Base-by-base conservation (phyloP, 73 alveolate species). In the Stentor roeselii region DNA sequence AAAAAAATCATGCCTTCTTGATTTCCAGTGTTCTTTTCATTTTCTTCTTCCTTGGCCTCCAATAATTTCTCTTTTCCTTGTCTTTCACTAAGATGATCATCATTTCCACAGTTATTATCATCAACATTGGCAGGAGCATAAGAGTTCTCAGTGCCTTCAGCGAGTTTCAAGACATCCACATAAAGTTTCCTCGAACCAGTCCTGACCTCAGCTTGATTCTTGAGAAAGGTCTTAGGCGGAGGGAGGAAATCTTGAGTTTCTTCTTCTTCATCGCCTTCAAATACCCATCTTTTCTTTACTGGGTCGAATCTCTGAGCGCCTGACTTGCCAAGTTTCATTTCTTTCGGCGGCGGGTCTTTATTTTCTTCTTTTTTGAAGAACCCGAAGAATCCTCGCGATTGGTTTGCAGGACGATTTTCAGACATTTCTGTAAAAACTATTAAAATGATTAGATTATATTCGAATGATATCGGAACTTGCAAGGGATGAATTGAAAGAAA, bases 221-320 rank as follows among this genome's bases (percentile, higher is more conserved):
- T 67, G 11, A 40, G 1, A 2, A 67, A 67, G n/a, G 0, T 32
- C 34, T 67, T 67, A 2, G 80, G 80, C 34, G 80, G 80, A 32
- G 37, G 80, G 27, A 34, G 0, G 11, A 2, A 1, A 21, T 67
- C 80, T 67, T 67, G 41, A 21, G n/a, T 32, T 67, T 67, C 37
- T 34, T 21, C 2, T 15, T 30, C 50, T 32, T 67, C 80, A 27
- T 67, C 41, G 37, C 80, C 80, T 67, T 67, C 41, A 21, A 67
- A 21, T 67, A 30, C 80, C 80, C 80, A 67, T 40, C 37, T 67
- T 67, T 67, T 67, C 42, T 67, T 67, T 1, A 30, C 80, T 67
- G 21, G 21, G 2, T 67, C 41, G 34, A 27, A 67, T 1, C 14
- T 11, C 21, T 14, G 37, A 14, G 27, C 41, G 14, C 50, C 37